Evolutionary conservation across 768 basidiomycete species (phyloP).

Genomic region (Russula sp.): DNA sequence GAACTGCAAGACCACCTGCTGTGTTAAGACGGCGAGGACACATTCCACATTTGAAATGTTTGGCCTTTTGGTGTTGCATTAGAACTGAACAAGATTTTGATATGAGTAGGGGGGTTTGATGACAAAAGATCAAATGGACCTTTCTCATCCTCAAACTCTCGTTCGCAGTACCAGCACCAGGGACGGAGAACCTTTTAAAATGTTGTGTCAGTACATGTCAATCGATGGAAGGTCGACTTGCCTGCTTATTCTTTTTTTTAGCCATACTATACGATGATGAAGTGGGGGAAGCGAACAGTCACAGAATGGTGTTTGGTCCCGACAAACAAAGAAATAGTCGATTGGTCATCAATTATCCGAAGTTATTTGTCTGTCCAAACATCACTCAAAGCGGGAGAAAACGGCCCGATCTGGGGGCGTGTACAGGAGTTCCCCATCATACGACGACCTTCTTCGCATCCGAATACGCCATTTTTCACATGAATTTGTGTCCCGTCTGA

Average conservation of each 20-base stretch:
- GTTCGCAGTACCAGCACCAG: constrained; percentile 99
- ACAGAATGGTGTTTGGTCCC: neutral
- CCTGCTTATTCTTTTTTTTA: constrained; percentile 57
- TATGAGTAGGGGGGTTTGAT: neutral
- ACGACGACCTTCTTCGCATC: constrained; percentile 4
- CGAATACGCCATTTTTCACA: constrained; percentile 17
- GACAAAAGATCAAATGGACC: constrained; percentile 47
- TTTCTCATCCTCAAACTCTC: constrained; percentile 99
- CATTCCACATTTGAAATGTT: constrained; percentile 97
- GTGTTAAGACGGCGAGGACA: constrained; percentile 95
- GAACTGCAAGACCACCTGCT: constrained; percentile 95
- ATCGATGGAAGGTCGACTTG: constrained; percentile 24
- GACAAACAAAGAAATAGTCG: constrained; percentile 6
- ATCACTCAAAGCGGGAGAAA: too few relatives aligned
- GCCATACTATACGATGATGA: constrained; percentile 38
- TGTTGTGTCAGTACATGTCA: constrained; percentile 17
- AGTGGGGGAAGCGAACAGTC: neutral
- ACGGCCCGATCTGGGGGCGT: too few relatives aligned
- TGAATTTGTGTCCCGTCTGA: neutral
- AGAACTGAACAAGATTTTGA: constrained; percentile 55
- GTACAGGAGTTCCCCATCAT: too few relatives aligned
- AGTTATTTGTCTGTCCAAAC: too few relatives aligned
- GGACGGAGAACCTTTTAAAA: constrained; percentile 67
- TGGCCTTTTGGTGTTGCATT: constrained; percentile 99
- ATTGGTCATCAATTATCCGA: constrained; percentile 19